phyloP scores from a whole-genome alignment of 768 basidiomycete genomes.

The Inosperma sp. region DNA sequence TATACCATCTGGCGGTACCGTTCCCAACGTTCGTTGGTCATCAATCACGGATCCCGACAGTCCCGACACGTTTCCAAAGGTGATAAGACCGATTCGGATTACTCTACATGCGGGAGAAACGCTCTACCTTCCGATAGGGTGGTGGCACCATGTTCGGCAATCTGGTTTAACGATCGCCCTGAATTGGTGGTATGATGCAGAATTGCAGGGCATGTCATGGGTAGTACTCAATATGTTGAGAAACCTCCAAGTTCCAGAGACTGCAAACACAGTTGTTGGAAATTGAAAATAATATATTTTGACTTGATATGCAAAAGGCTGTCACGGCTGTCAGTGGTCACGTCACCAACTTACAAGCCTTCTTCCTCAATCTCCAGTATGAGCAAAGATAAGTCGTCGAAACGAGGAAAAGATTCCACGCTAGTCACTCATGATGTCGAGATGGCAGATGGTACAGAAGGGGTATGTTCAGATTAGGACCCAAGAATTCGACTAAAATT shows the following conservation, averaged over 20 bases:
- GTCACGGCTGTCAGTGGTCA: no score
- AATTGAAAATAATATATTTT: neutral
- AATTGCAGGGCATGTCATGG: slow-evolving; percentile 69
- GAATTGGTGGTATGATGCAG: slow-evolving; percentile 90
- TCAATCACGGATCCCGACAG: slow-evolving; percentile 59
- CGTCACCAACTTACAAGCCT: no score
- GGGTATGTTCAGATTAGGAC: neutral
- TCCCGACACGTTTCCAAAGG: slow-evolving; percentile 42
- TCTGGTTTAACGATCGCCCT: slow-evolving; percentile 60
- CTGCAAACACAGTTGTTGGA: slow-evolving; percentile 32
- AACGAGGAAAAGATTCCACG: slow-evolving; percentile 42
- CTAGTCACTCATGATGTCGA: slow-evolving; percentile 45
- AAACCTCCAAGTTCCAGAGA: slow-evolving; percentile 37
- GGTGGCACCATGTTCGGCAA: slow-evolving; percentile 92
- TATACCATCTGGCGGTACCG: slow-evolving; percentile 25
- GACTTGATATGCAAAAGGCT: no score
- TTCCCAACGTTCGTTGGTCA: slow-evolving; percentile 71
- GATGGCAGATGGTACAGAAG: slow-evolving; percentile 35
- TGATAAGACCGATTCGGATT: slow-evolving; percentile 62
- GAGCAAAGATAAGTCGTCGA: slow-evolving; percentile 74
- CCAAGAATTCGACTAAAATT: neutral
- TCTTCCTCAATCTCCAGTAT: slow-evolving; percentile 35
- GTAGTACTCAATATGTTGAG: slow-evolving; percentile 61
- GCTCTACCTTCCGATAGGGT: slow-evolving; percentile 85
- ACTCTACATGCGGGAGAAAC: slow-evolving; percentile 69